Evolutionary conservation across 805 yeast genomes (phyloP).

Genomic region (Lachancea lanzarotensis): DNA sequence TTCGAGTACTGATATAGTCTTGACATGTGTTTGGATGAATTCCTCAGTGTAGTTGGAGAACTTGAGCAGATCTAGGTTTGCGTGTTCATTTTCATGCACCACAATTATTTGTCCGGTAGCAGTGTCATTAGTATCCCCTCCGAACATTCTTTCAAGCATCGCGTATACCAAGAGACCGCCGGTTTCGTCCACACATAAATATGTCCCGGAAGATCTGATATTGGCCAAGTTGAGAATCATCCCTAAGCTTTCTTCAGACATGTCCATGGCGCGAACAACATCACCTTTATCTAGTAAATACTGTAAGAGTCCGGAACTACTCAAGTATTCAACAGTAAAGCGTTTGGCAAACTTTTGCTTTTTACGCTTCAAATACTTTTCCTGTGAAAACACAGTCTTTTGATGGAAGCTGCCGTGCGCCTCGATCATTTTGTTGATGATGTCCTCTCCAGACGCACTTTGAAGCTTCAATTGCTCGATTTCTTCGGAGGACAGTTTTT

Average conservation of each 20-base stretch:
- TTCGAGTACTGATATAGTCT: conserved; percentile 71
- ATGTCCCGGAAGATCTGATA: conserved; percentile 83
- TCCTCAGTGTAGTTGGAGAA: conserved; percentile 58
- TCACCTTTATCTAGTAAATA: conserved; percentile 75
- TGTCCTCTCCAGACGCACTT: conserved; percentile 65
- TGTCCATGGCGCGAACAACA: conserved; percentile 57
- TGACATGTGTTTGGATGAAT: conserved; percentile 47
- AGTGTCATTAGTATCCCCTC: conserved; percentile 22
- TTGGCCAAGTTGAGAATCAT: conserved; percentile 71
- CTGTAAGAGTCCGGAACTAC: conserved; percentile 63
- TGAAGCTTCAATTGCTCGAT: conserved; percentile 75
- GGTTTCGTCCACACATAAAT: conserved; percentile 87
- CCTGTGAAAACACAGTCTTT: conserved; percentile 85
- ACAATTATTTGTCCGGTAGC: conserved; percentile 57
- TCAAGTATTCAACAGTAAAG: conserved; percentile 74
- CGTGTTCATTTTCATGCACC: conserved; percentile 89
- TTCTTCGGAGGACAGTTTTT: conserved; percentile 68
- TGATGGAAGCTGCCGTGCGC: conserved; percentile 83
- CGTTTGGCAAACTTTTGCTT: conserved; percentile 84
- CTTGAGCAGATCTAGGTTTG: conserved; percentile 66
- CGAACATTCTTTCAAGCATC: conserved; percentile 82
- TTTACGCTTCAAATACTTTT: conserved; percentile 84
- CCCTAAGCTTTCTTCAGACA: conserved; percentile 82
- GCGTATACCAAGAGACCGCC: conserved; percentile 85
- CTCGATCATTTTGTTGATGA: conserved; percentile 74